Evolutionary conservation across 2,329 filamentous ascomycete species (phyloP).

Genomic region (Fusarium equiseti): DNA sequence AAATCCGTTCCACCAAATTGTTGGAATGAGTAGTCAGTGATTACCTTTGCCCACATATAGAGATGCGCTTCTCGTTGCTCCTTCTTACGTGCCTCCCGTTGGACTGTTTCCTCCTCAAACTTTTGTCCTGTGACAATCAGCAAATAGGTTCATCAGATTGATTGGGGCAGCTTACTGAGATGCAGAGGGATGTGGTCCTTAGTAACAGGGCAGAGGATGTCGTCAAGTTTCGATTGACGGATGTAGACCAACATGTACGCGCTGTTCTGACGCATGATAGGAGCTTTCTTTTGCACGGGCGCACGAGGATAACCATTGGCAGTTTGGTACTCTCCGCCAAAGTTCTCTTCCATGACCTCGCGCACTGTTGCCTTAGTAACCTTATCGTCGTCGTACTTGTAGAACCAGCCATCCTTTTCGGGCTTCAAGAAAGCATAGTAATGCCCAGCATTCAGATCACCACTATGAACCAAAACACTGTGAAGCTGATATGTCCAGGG

Average conservation of each 20-base stretch:
- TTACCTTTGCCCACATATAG: constrained; percentile 86
- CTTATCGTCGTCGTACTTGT: constrained; percentile 96
- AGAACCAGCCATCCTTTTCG: constrained; percentile 92
- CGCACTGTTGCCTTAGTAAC: constrained; percentile 93
- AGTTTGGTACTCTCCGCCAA: constrained; percentile 83
- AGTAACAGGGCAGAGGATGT: constrained; percentile 81
- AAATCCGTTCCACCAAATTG: constrained; percentile 88
- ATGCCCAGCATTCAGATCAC: constrained; percentile 95
- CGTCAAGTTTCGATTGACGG: constrained; percentile 84
- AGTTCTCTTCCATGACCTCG: constrained; percentile 96
- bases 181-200: constrained; percentile 84
- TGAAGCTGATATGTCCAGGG: constrained; percentile 93
- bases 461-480: constrained; percentile 94
- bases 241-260: constrained; percentile 99
- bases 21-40: constrained; percentile 84
- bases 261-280: constrained; percentile 77
- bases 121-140: constrained; percentile 67
- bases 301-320: constrained; percentile 61
- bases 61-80: constrained; percentile 95
- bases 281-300: constrained; percentile 66
- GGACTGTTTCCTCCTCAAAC: constrained; percentile 84
- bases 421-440: constrained; percentile 99
- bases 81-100: constrained; percentile 81
- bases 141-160: neutral
- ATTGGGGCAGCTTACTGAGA: constrained; percentile 68